These are phyloP conservation scores for Globisporangium cylindrosporum DNA, from an alignment of 352 stramenopile genomes.

Conservation along the genomic window DNA sequence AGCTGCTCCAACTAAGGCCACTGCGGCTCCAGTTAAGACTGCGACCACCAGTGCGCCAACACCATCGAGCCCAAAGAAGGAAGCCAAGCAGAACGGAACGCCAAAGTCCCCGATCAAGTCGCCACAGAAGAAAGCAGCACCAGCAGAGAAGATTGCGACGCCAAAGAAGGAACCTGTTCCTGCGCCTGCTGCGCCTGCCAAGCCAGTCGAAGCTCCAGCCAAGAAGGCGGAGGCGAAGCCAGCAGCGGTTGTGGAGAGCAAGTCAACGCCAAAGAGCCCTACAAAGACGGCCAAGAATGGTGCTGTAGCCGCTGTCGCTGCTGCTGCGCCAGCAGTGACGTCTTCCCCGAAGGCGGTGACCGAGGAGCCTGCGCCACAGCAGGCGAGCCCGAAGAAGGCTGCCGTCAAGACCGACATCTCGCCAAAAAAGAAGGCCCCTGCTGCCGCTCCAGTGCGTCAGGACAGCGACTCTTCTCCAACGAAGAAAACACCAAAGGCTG, in stretches of 20 bases:
- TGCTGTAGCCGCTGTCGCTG: background rate
- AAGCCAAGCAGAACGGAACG: slow-evolving; percentile 18
- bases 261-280: slow-evolving; percentile 13
- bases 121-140: slow-evolving; percentile 19
- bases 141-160: slow-evolving; percentile 1
- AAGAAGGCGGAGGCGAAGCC: slow-evolving; percentile 16
- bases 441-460: background rate
- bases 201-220: background rate
- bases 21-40: slow-evolving; percentile 8
- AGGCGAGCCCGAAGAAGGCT: slow-evolving; percentile 13
- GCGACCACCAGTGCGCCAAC: slow-evolving; percentile 7
- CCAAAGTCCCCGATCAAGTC: slow-evolving; percentile 18
- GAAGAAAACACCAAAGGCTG: slow-evolving; percentile 9
- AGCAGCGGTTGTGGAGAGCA: slow-evolving; percentile 11
- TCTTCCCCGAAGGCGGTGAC: slow-evolving; percentile 6
- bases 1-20: slow-evolving; percentile 6
- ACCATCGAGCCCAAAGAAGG: slow-evolving; percentile 17
- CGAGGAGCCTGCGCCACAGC: slow-evolving; percentile 8
- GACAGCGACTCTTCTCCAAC: slow-evolving; percentile 7
- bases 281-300: slow-evolving; percentile 18
- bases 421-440: slow-evolving; percentile 5
- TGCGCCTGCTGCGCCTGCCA: background rate
- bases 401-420: slow-evolving; percentile 10
- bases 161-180: slow-evolving; percentile 8
- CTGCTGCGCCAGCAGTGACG: background rate